A percentile compares a stretch with the other conserved stretches of the same genome.
Conservation (phyloP, 1,284 basidiomycete species). For the Sanghuangporus weigelae region DNA sequence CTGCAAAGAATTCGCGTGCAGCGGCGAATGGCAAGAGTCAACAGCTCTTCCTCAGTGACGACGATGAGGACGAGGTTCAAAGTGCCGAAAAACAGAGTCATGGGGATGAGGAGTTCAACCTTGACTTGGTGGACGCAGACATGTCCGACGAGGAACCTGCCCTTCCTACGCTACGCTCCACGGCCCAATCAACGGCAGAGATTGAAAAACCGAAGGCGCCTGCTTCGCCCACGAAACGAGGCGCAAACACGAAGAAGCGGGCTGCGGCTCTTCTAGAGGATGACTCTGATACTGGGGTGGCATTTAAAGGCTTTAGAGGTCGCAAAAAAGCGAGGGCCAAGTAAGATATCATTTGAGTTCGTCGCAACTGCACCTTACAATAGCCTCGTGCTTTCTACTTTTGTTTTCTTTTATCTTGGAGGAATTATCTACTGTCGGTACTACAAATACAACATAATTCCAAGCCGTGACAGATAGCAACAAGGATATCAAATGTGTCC, state of each 20-base stretch:
- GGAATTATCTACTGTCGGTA: not conserved
- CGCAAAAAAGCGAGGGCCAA: constrained; percentile 27
- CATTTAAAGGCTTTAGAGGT: constrained; percentile 57
- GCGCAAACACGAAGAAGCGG: constrained; percentile 29
- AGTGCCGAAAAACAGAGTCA: not conserved
- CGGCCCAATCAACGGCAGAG: constrained; percentile 29
- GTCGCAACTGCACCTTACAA: too few relatives aligned
- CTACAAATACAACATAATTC: not conserved
- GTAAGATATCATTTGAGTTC: not conserved
- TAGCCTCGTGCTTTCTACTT: too few relatives aligned
- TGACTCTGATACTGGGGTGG: constrained; percentile 64
- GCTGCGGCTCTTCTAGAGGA: constrained; percentile 47
- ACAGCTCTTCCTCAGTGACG: constrained; percentile 41
- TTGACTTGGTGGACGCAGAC: not conserved
- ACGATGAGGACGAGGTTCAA: constrained; percentile 25
- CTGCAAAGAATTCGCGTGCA: constrained; percentile 4
- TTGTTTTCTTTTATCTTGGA: not conserved
- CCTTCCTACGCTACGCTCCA: constrained; percentile 24
- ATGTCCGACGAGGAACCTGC: not conserved
- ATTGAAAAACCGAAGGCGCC: constrained; percentile 12
- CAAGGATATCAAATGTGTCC: not conserved
- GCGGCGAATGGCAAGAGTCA: constrained; percentile 1
- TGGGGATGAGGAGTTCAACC: not conserved
- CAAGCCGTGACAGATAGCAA: not conserved
- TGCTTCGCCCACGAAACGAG: constrained; percentile 16